A percentile compares a stretch with the other conserved stretches of the same genome.
Evolutionary conservation across 2,329 filamentous ascomycete species (phyloP).

Genomic region (Alternaria arborescens): DNA sequence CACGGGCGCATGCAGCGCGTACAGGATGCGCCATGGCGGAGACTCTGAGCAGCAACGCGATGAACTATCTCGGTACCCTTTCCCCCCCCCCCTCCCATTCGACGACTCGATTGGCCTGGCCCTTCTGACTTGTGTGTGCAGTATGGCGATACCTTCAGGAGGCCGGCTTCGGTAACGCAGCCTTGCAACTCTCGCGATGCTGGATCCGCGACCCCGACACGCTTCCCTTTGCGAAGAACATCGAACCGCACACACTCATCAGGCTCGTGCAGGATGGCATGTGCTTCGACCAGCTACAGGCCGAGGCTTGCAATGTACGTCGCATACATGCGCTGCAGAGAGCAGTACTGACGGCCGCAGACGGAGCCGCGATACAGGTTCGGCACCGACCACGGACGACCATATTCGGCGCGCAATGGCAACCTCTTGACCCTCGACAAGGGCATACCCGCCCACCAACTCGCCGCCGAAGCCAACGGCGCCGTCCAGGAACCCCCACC

Average conservation of each 20-base stretch:
- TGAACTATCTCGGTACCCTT: slow-evolving; percentile 66
- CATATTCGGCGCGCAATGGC: slow-evolving; percentile 51
- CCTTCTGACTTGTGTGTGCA: slow-evolving; percentile 20
- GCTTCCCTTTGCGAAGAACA: slow-evolving; percentile 67
- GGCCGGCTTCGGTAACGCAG: slow-evolving; percentile 63
- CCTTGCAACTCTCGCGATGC: slow-evolving; percentile 67
- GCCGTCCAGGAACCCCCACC: slow-evolving; percentile 43
- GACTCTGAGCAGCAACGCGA: slow-evolving; percentile 66
- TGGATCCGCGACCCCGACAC: slow-evolving; percentile 70
- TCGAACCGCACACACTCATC: slow-evolving; percentile 67
- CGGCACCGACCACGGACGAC: slow-evolving; percentile 51
- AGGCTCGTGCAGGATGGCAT: slow-evolving; percentile 71
- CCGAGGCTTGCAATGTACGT: slow-evolving; percentile 47
- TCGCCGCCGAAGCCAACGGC: slow-evolving; percentile 46
- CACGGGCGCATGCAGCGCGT: slow-evolving; percentile 17
- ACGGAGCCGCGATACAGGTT: slow-evolving; percentile 48
- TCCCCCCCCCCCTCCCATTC: slow-evolving; percentile 1
- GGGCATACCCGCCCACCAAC: slow-evolving; percentile 46
- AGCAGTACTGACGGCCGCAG: slow-evolving; percentile 35
- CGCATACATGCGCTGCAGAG: background rate
- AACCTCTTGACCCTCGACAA: slow-evolving; percentile 47
- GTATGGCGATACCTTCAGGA: slow-evolving; percentile 68
- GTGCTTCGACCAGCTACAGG: slow-evolving; percentile 55
- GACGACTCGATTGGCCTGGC: slow-evolving; percentile 10
- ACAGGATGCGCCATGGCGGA: slow-evolving; percentile 54